Evolutionary conservation across 495 filamentous ascomycete species (phyloP).

Genomic region (Hyaloscypha variabilis): DNA sequence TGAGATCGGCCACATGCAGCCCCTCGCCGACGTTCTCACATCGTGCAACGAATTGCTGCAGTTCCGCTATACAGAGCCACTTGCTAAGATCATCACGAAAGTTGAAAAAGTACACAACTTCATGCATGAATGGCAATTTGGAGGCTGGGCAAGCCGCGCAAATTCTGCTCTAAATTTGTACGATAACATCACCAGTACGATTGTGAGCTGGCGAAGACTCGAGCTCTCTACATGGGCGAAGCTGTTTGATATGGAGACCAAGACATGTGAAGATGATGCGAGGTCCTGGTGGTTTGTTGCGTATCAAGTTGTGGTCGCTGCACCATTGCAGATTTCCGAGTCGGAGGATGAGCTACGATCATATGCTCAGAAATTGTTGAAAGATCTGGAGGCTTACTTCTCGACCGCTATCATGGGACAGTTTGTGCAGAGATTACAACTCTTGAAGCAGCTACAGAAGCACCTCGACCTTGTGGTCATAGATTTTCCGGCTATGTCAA

Average conservation of each 20-base stretch:
- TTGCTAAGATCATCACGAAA: slow-evolving; percentile 81
- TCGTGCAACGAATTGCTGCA: slow-evolving; percentile 73
- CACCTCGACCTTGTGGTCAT: slow-evolving; percentile 60
- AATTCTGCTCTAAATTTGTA: slow-evolving; percentile 70
- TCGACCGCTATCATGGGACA: slow-evolving; percentile 76
- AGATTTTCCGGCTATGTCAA: slow-evolving; percentile 54
- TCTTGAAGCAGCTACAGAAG: slow-evolving; percentile 71
- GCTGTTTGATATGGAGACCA: slow-evolving; percentile 82
- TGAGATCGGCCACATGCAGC: slow-evolving; percentile 59
- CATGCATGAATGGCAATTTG: slow-evolving; percentile 88
- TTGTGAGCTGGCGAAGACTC: slow-evolving; percentile 85
- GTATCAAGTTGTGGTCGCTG: slow-evolving; percentile 82
- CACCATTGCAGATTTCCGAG: slow-evolving; percentile 63
- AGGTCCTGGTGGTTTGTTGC: slow-evolving; percentile 96
- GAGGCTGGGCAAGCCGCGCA: slow-evolving; percentile 76
- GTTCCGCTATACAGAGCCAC: slow-evolving; percentile 78
- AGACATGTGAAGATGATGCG: slow-evolving; percentile 73
- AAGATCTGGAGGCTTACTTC: slow-evolving; percentile 76
- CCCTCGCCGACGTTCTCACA: slow-evolving; percentile 71
- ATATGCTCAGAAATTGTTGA: slow-evolving; percentile 69
- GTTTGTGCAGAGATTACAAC: slow-evolving; percentile 67
- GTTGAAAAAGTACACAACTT: slow-evolving; percentile 81
- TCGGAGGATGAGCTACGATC: slow-evolving; percentile 55
- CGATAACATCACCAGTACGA: slow-evolving; percentile 71
- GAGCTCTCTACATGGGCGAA: slow-evolving; percentile 91